Conservation (phyloP, 1,139 yeast species). For the Diutina sp. region DNA sequence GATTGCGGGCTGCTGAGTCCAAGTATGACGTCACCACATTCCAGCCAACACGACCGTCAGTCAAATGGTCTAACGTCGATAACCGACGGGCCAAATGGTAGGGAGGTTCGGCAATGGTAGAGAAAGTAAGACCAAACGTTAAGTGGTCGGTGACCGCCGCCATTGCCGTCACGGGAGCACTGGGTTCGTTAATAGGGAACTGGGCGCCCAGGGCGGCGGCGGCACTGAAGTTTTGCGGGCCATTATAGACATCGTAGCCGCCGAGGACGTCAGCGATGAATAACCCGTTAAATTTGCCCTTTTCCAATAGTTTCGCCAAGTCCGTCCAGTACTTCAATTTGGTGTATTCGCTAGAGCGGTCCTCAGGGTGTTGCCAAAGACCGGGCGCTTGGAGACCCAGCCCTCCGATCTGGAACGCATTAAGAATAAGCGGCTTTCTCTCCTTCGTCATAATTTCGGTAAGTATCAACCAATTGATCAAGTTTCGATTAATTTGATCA, state of each 20-base stretch:
- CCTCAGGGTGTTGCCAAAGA: slow-evolving; percentile 32
- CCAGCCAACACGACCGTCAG: slow-evolving; percentile 35
- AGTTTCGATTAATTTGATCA: background rate
- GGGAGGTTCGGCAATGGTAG: slow-evolving; percentile 32
- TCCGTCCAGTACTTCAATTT: slow-evolving; percentile 33
- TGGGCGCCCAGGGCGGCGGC: slow-evolving; percentile 30
- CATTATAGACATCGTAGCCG: slow-evolving; percentile 28
- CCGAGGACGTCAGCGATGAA: slow-evolving; percentile 38
- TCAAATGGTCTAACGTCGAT: slow-evolving; percentile 28
- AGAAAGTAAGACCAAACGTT: slow-evolving; percentile 28
- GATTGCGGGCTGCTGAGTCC: slow-evolving; percentile 27
- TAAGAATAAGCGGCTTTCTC: slow-evolving; percentile 15
- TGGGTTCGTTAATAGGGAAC: slow-evolving; percentile 30
- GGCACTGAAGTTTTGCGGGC: slow-evolving; percentile 21
- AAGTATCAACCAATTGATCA: too few species aligned
- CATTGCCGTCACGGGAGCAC: slow-evolving; percentile 25
- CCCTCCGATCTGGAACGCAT: slow-evolving; percentile 29
- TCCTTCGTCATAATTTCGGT: background rate
- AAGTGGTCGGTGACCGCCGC: slow-evolving; percentile 29
- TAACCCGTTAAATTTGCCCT: slow-evolving; percentile 30
- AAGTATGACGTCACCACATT: slow-evolving; percentile 28
- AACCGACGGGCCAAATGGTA: slow-evolving; percentile 30
- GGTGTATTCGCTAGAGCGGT: slow-evolving; percentile 18
- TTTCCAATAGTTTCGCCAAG: slow-evolving; percentile 29
- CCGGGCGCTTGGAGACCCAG: slow-evolving; percentile 29